Conservation (phyloP, 2,329 filamentous ascomycete species). For the Clonostachys rhizophaga region DNA sequence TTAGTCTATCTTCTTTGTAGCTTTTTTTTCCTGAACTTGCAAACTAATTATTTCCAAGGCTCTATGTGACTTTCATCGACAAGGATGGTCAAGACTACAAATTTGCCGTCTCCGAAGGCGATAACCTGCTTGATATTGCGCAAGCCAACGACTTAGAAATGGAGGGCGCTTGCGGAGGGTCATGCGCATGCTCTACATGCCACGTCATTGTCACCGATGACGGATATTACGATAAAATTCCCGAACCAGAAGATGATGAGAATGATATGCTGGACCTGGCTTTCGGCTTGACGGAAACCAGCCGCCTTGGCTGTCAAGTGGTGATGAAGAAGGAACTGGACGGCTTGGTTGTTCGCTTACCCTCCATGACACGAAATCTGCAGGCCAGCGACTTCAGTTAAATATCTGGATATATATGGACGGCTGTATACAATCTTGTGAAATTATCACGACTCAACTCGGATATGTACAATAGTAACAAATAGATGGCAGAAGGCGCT, state of each 20-base stretch:
- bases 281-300: slow-evolving; percentile 84
- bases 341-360: slow-evolving; percentile 78
- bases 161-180: slow-evolving; percentile 96
- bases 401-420: background rate
- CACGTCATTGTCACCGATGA: slow-evolving; percentile 80
- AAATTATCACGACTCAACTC: background rate
- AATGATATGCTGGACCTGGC: slow-evolving; percentile 91
- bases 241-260: slow-evolving; percentile 73
- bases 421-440: background rate
- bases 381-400: slow-evolving; percentile 82
- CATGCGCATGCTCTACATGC: slow-evolving; percentile 89
- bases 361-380: slow-evolving; percentile 91
- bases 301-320: slow-evolving; percentile 82
- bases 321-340: slow-evolving; percentile 87
- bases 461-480: background rate
- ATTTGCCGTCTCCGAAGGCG: slow-evolving; percentile 76
- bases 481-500: background rate
- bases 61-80: slow-evolving; percentile 88
- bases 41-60: slow-evolving; percentile 37
- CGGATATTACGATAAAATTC: slow-evolving; percentile 71
- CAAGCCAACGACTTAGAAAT: slow-evolving; percentile 95
- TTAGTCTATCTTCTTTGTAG: slow-evolving; percentile 36
- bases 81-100: slow-evolving; percentile 77
- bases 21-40: background rate
- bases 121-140: slow-evolving; percentile 93